Percentiles rank a stretch among this genome's conserved stretches.
Evolutionary conservation across 257 asterid species (phyloP).

Genomic region (Nicotiana tomentosiformis): DNA sequence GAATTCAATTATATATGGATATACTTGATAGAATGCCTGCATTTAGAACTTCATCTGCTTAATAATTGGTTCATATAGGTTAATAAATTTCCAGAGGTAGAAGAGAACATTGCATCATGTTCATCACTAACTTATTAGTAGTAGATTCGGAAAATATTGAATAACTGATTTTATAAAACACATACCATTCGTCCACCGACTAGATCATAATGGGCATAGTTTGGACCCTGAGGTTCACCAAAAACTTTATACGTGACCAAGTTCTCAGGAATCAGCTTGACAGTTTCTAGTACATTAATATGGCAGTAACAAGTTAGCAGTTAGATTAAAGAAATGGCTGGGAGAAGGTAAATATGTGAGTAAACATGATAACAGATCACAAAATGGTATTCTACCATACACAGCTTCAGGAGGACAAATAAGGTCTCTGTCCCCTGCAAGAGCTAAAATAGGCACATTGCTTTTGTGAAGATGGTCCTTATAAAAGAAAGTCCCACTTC

Average conservation of each 20-base stretch:
- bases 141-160: not conserved
- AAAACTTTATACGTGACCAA: constrained; percentile 69
- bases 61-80: not conserved
- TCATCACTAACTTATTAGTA: not conserved
- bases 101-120: not conserved
- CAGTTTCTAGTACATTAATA: constrained; percentile 44
- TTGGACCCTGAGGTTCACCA: constrained; percentile 81
- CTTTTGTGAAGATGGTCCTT: constrained; percentile 68
- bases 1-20: constrained; percentile 68
- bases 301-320: not conserved
- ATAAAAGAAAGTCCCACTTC: constrained; percentile 68
- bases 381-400: constrained; percentile 38
- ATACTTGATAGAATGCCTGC: constrained; percentile 77
- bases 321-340: constrained; percentile 20
- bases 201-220: constrained; percentile 94
- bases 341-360: not conserved
- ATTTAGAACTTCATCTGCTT: not conserved
- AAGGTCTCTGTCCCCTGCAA: constrained; percentile 89
- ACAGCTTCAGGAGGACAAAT: constrained; percentile 98
- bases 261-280: constrained; percentile 61
- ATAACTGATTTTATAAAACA: not conserved
- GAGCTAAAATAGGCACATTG: constrained; percentile 71
- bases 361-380: not conserved
- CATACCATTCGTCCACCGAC: constrained; percentile 90
- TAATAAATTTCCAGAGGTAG: no score